These are phyloP conservation scores for Exophiala spinifera DNA, from an alignment of 2,329 filamentous ascomycete genomes.

Conservation along the genomic window DNA sequence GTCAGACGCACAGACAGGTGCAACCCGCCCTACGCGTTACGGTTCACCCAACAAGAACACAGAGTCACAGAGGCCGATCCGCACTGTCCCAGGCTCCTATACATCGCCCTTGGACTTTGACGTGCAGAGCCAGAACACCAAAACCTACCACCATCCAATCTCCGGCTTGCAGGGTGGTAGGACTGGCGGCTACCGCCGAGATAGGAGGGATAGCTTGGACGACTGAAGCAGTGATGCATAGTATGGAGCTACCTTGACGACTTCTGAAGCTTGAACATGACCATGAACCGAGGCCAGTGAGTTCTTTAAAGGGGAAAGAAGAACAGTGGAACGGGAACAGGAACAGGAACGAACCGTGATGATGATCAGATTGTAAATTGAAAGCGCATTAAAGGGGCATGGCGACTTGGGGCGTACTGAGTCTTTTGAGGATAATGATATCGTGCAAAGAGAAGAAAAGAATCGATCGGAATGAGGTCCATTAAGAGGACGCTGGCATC, in stretches of 20 bases:
- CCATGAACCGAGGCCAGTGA: no score
- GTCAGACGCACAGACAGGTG: conserved; percentile 10
- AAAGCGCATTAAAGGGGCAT: background rate
- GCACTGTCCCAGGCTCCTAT: conserved; percentile 40
- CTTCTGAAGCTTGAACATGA: background rate
- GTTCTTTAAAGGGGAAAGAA: background rate
- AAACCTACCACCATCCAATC: conserved; percentile 57
- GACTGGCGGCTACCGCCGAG: conserved; percentile 25
- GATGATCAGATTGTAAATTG: conserved; percentile 1
- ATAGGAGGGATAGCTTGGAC: conserved; percentile 26
- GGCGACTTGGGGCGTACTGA: no score
- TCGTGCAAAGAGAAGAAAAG: no score
- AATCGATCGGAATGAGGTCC: no score
- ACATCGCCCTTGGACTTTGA: conserved; percentile 46
- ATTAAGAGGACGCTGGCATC: no score
- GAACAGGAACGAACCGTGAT: background rate
- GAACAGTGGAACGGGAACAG: conserved; percentile 4
- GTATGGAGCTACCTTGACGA: no score
- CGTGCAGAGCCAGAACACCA: conserved; percentile 41
- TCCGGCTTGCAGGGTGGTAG: conserved; percentile 42
- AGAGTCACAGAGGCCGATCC: conserved; percentile 17
- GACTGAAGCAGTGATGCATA: conserved; percentile 21
- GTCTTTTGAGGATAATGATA: no score
- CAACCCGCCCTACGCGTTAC: conserved; percentile 20
- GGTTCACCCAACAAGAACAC: conserved; percentile 19